Conservation (phyloP, 371 early-diverging fungal species). For the Mucor ambiguus region DNA sequence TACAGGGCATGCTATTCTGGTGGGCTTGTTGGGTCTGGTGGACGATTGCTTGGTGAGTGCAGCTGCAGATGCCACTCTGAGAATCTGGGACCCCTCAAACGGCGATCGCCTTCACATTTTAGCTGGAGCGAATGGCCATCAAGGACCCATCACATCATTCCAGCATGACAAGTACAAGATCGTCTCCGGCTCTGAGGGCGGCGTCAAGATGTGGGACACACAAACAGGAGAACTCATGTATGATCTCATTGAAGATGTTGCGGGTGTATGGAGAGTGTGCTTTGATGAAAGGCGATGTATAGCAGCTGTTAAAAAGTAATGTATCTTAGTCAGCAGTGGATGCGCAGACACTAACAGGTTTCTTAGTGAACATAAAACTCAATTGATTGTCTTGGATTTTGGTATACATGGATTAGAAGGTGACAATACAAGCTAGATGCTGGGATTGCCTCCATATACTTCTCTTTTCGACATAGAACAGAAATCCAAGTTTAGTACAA, state of each 20-base stretch:
- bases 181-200: slow-evolving; percentile 90
- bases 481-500: neutral
- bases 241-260: slow-evolving; percentile 69
- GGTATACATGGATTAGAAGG: slow-evolving; percentile 54
- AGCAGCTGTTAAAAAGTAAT: slow-evolving; percentile 77
- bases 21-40: slow-evolving; percentile 88
- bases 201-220: slow-evolving; percentile 95
- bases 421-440: slow-evolving; percentile 15
- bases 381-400: slow-evolving; percentile 59
- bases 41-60: slow-evolving; percentile 89
- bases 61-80: slow-evolving; percentile 92
- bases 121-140: slow-evolving; percentile 53
- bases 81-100: slow-evolving; percentile 90
- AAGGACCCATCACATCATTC: slow-evolving; percentile 93
- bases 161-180: slow-evolving; percentile 88
- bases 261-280: slow-evolving; percentile 89
- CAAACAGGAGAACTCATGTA: slow-evolving; percentile 73
- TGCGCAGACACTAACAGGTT: neutral
- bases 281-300: slow-evolving; percentile 86
- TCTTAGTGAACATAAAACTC: slow-evolving; percentile 44
- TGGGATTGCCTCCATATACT: neutral
- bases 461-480: neutral
- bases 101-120: slow-evolving; percentile 71
- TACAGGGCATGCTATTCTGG: slow-evolving; percentile 89
- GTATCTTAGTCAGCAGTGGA: neutral